Evolutionary conservation across 441 rosid genomes (phyloP).

Genomic region (Breynia disticha): DNA sequence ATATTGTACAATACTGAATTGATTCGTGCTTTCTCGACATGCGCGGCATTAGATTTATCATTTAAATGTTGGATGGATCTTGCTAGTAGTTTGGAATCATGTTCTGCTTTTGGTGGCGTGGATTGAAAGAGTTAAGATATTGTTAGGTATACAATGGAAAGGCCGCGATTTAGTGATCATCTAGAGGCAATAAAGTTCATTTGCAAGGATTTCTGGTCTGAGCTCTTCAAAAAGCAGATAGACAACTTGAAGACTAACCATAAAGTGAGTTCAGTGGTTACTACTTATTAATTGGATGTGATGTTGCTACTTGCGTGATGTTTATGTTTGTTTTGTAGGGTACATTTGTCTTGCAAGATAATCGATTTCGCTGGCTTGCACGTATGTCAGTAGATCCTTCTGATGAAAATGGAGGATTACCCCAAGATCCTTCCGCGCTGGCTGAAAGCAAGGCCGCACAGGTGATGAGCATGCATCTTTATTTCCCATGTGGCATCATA

Average conservation of each 20-base stretch:
- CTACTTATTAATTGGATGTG: neutral
- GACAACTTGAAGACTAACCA: slow-evolving; percentile 97
- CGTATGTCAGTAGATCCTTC: slow-evolving; percentile 62
- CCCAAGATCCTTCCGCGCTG: slow-evolving; percentile 42
- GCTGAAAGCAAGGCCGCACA: slow-evolving; percentile 62
- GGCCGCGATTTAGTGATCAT: slow-evolving; percentile 85
- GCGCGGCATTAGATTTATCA: no score
- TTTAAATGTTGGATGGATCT: no score
- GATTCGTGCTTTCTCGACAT: no score
- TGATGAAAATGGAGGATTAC: slow-evolving; percentile 29
- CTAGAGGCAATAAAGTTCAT: slow-evolving; percentile 96
- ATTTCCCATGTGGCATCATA: slow-evolving; percentile 95
- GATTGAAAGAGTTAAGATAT: neutral
- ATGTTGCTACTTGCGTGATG: neutral
- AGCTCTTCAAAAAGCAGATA: slow-evolving; percentile 94
- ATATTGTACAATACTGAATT: no score
- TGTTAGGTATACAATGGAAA: slow-evolving; percentile 84
- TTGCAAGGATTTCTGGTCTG: slow-evolving; percentile 98
- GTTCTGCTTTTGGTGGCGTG: neutral
- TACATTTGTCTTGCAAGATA: slow-evolving; percentile 96
- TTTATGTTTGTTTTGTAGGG: slow-evolving; percentile 47
- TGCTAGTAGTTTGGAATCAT: neutral
- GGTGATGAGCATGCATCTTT: slow-evolving; percentile 71
- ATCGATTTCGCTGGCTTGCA: slow-evolving; percentile 78
- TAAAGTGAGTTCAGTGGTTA: slow-evolving; percentile 31